A percentile compares a stretch with the other conserved stretches of the same genome.
phyloP scores from a whole-genome alignment of 768 basidiomycete species.

The Hemileccinum rubropunctum region DNA sequence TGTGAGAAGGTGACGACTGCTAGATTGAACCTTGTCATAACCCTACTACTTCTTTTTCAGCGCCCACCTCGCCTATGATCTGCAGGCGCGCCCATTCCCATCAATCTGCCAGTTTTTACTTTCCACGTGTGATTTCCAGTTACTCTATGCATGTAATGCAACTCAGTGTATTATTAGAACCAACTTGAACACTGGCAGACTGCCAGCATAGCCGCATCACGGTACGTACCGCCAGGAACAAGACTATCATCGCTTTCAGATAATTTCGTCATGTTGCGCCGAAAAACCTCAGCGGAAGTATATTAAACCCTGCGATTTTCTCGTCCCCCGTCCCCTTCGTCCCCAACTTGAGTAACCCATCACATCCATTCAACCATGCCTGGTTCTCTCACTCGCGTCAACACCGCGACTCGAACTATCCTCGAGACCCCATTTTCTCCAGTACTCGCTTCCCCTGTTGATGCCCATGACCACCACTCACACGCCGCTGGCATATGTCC shows the following conservation, averaged over 20 bases:
- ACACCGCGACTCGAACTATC: not conserved
- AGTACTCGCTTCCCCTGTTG: conserved; percentile 6
- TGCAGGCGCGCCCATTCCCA: not conserved
- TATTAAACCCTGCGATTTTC: too few relatives aligned
- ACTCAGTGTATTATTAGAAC: too few relatives aligned
- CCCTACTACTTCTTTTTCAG: not conserved
- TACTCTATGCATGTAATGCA: too few relatives aligned
- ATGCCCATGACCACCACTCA: conserved; percentile 21
- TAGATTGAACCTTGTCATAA: too few relatives aligned
- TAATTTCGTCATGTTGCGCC: not conserved
- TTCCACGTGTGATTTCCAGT: too few relatives aligned
- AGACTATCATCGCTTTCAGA: not conserved
- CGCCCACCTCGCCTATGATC: not conserved
- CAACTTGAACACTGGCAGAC: too few relatives aligned
- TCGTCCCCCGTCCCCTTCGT: not conserved
- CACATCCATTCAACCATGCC: conserved; percentile 4
- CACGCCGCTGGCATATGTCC: conserved; percentile 35
- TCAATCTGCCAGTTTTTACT: not conserved
- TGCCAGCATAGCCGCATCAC: not conserved
- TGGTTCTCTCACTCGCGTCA: not conserved
- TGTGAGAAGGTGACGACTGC: too few relatives aligned
- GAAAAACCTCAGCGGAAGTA: not conserved
- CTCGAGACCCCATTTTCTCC: conserved; percentile 6
- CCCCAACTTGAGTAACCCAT: not conserved
- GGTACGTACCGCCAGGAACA: not conserved